Evolutionary conservation across 768 basidiomycete genomes (phyloP).

Genomic region (Tricholoma furcatifolium): DNA sequence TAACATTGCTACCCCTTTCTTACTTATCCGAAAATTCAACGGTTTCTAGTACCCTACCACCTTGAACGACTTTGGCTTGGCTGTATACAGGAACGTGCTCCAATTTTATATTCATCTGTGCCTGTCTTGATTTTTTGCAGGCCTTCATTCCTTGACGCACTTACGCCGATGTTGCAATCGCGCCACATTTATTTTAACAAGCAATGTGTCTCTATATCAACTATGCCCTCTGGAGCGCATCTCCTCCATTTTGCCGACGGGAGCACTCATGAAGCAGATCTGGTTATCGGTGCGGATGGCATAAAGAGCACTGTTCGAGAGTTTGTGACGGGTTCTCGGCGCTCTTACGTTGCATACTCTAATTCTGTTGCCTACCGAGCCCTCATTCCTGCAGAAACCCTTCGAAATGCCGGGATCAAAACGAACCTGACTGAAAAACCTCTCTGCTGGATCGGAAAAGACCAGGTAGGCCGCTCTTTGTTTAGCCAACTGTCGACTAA

Average conservation of each 20-base stretch:
- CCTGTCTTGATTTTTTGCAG: slow-evolving; percentile 24
- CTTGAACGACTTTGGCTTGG: slow-evolving; percentile 37
- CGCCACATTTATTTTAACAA: slow-evolving; percentile 47
- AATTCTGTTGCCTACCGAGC: slow-evolving; percentile 50
- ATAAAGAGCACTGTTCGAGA: slow-evolving; percentile 46
- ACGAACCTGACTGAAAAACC: slow-evolving; percentile 37
- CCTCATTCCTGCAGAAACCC: slow-evolving; percentile 36
- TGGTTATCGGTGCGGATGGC: slow-evolving; percentile 54
- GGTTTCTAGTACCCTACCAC: slow-evolving; percentile 30
- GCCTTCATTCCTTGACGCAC: slow-evolving; percentile 50
- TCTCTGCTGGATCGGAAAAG: slow-evolving; percentile 40
- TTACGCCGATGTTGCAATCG: slow-evolving; percentile 42
- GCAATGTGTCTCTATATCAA: slow-evolving; percentile 38
- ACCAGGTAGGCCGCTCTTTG: slow-evolving; percentile 34
- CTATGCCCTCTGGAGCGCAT: slow-evolving; percentile 23
- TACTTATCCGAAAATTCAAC: neutral
- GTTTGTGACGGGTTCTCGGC: slow-evolving; percentile 25
- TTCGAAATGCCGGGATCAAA: slow-evolving; percentile 33
- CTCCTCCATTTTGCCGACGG: slow-evolving; percentile 49
- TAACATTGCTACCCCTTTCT: slow-evolving; percentile 21
- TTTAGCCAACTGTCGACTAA: neutral
- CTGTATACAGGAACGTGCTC: slow-evolving; percentile 36
- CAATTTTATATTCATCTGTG: neutral
- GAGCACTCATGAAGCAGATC: slow-evolving; percentile 41
- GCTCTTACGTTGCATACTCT: slow-evolving; percentile 36